These are phyloP conservation scores for Aspergillus carlsbadensis DNA, from an alignment of 495 filamentous ascomycete species.

Conservation along the genomic window DNA sequence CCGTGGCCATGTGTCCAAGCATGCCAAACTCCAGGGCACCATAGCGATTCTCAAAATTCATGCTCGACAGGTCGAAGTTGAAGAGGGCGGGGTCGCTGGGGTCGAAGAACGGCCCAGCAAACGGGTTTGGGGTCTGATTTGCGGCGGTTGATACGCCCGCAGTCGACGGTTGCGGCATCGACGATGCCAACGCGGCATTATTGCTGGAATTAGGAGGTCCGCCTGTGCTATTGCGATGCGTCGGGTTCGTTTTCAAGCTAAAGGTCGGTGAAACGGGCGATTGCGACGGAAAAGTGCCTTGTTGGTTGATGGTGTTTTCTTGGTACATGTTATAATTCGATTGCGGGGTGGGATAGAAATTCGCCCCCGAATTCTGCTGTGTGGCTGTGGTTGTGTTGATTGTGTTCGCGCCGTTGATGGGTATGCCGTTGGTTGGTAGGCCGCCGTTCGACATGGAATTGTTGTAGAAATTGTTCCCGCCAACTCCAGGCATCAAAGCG, in stretches of 20 bases:
- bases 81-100: slow-evolving; percentile 86
- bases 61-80: slow-evolving; percentile 88
- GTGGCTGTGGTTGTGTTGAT: background rate
- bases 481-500: slow-evolving; percentile 59
- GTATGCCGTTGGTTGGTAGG: slow-evolving; percentile 31
- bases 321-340: slow-evolving; percentile 44
- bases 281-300: slow-evolving; percentile 59
- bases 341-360: slow-evolving; percentile 37
- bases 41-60: slow-evolving; percentile 95
- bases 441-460: slow-evolving; percentile 30
- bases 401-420: background rate
- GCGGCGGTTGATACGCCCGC: slow-evolving; percentile 33
- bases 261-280: slow-evolving; percentile 71
- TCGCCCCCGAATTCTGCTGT: slow-evolving; percentile 27
- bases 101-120: slow-evolving; percentile 69
- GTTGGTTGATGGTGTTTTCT: slow-evolving; percentile 35
- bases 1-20: slow-evolving; percentile 89
- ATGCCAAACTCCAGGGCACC: slow-evolving; percentile 91
- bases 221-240: slow-evolving; percentile 36
- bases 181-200: slow-evolving; percentile 26
- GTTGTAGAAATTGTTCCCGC: slow-evolving; percentile 45
- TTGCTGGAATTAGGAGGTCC: background rate
- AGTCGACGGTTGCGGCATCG: slow-evolving; percentile 33
- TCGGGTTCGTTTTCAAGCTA: slow-evolving; percentile 43
- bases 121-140: slow-evolving; percentile 43